A percentile compares a stretch with the other conserved stretches of the same genome.
These are phyloP conservation scores for Aspergillus candidus DNA, from an alignment of 2,329 filamentous ascomycete species.

Conservation along the genomic window DNA sequence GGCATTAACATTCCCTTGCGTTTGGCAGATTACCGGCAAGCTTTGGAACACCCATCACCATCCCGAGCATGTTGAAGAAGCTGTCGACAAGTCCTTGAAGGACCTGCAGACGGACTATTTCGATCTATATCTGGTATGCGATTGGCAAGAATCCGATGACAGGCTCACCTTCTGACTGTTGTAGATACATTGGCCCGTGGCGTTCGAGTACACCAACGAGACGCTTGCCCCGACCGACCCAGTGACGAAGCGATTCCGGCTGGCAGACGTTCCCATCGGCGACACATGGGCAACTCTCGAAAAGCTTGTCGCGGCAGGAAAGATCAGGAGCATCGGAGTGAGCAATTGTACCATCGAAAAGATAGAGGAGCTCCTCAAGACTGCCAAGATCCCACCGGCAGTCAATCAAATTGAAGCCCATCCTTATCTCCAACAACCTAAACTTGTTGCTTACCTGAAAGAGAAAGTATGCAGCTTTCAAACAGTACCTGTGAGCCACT, in stretches of 20 bases:
- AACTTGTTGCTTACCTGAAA: constrained; percentile 49
- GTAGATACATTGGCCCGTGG: constrained; percentile 32
- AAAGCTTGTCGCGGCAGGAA: constrained; percentile 28
- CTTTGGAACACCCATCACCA: constrained; percentile 53
- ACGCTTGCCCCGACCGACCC: constrained; percentile 23
- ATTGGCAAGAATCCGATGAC: constrained; percentile 20
- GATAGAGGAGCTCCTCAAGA: constrained; percentile 23
- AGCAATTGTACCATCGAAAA: constrained; percentile 38
- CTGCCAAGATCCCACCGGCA: constrained; percentile 50
- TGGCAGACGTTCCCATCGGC: constrained; percentile 22
- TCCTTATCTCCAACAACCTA: constrained; percentile 56
- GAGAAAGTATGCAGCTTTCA: constrained; percentile 38
- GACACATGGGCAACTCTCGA: constrained; percentile 36
- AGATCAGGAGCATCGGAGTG: constrained; percentile 31
- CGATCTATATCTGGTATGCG: constrained; percentile 45
- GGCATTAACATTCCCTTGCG: constrained; percentile 8
- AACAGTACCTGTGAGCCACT: background rate
- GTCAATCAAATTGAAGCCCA: constrained; percentile 64
- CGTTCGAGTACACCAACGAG: constrained; percentile 25
- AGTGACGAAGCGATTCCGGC: constrained; percentile 21
- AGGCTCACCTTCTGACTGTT: constrained; percentile 1
- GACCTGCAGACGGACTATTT: constrained; percentile 50
- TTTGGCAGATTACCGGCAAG: constrained; percentile 48
- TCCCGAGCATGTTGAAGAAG: constrained; percentile 45
- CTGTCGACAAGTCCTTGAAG: constrained; percentile 44